phyloP scores from a whole-genome alignment of 805 yeast genomes.

The Brettanomyces custersianus region DNA sequence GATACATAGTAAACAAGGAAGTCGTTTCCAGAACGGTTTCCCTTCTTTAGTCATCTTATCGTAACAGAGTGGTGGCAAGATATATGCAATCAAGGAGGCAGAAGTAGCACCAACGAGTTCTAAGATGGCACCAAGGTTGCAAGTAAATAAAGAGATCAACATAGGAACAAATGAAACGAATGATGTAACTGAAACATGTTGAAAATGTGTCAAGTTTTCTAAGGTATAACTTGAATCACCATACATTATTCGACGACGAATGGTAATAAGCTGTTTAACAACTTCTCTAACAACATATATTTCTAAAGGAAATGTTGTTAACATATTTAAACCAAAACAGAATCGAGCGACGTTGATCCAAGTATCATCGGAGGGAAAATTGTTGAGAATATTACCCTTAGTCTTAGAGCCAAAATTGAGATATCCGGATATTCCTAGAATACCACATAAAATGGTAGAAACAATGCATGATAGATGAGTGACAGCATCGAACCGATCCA shows the following conservation, averaged over 20 bases:
- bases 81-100: constrained; percentile 87
- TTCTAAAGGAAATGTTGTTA: constrained; percentile 86
- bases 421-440: constrained; percentile 76
- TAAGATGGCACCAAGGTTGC: constrained; percentile 81
- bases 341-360: constrained; percentile 80
- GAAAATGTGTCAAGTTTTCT: constrained; percentile 27
- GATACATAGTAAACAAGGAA: constrained; percentile 54
- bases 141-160: constrained; percentile 69
- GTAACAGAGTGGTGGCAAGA: constrained; percentile 80
- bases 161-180: constrained; percentile 58
- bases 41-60: constrained; percentile 48
- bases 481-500: constrained; percentile 62
- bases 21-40: constrained; percentile 33
- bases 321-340: constrained; percentile 87
- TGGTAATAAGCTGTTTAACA: constrained; percentile 47
- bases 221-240: constrained; percentile 9
- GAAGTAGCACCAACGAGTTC: constrained; percentile 91
- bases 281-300: constrained; percentile 87
- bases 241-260: constrained; percentile 7
- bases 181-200: constrained; percentile 61
- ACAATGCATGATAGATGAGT: constrained; percentile 81
- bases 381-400: constrained; percentile 82
- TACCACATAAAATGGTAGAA: constrained; percentile 68
- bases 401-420: constrained; percentile 67
- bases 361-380: constrained; percentile 67